These are phyloP conservation scores for Lodderomyces metapsilosis DNA, from an alignment of 1,139 yeast genomes.

Conservation along the genomic window DNA sequence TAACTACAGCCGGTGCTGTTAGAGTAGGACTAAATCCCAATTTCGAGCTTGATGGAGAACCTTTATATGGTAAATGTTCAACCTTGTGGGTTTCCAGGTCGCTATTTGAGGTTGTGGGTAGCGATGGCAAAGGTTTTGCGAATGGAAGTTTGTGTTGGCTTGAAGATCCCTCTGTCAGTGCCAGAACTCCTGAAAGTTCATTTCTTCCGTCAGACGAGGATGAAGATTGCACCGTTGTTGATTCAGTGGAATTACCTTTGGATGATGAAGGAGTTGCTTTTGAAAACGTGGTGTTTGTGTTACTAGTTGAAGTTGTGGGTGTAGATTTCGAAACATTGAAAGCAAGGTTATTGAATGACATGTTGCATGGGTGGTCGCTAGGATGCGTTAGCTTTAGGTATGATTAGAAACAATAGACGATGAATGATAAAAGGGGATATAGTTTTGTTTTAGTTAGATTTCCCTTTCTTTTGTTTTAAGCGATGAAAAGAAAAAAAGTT, in stretches of 20 bases:
- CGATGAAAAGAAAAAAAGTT: no score
- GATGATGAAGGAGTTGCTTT: slow-evolving; percentile 13
- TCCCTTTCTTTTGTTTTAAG: no score
- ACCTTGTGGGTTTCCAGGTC: neutral
- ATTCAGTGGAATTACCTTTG: neutral
- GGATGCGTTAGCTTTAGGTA: no score
- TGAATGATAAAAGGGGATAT: no score
- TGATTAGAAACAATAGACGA: no score
- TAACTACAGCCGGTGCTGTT: slow-evolving; percentile 28
- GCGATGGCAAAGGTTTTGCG: neutral
- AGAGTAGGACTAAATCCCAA: slow-evolving; percentile 15
- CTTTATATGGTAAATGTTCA: neutral
- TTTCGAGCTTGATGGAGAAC: slow-evolving; percentile 9
- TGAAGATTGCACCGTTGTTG: neutral
- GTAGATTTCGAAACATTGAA: slow-evolving; percentile 41
- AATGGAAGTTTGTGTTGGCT: neutral
- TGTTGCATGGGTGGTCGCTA: slow-evolving; percentile 14
- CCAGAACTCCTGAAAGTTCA: neutral
- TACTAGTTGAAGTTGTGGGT: slow-evolving; percentile 47
- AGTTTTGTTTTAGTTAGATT: neutral
- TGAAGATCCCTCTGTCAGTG: neutral
- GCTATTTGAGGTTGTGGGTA: neutral
- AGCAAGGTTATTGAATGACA: slow-evolving; percentile 36
- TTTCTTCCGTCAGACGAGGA: neutral
- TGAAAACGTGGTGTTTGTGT: slow-evolving; percentile 30